Base-by-base conservation (phyloP, 2,329 filamentous ascomycete species). In the Elsinoe australis region DNA sequence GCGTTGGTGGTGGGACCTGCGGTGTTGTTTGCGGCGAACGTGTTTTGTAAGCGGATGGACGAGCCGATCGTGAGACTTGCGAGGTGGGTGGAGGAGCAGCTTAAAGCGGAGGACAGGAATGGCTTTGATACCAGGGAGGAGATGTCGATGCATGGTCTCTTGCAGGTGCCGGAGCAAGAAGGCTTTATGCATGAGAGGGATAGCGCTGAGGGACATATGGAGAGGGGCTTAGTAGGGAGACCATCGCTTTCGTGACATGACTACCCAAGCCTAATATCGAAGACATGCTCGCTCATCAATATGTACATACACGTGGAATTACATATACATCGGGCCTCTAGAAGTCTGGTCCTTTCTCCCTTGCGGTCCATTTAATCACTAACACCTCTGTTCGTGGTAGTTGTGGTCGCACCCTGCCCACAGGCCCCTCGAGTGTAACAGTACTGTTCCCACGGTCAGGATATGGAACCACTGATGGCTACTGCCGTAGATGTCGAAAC, bases 401-500 rank as follows among this genome's bases (percentile, higher is more conserved):
- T 17, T 41, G n/a, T 18, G 9, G 7, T 41, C 12, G 36, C 21
- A 41, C 7, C 10, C 36, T 7, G 12, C 8, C n/a, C 19, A 24
- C 14, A 41, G 19, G 6, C 36, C 36, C 14, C 8, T 18, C 12
- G 7, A 14, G 8, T 41, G 36, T 5, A 41, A 5, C 19, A 41
- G 8, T 8, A 41, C 36, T 5, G 36, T 41, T 6, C 3, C 28
- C 31, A 95, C 71, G 28, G 95, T 87, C 54, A 88, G 75, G 35
- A 90, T 70, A 68, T 95, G 89, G 64, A 95, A 95, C 52, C 95
- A 82, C 67, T 95, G 88, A 65, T 95, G 89, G n/a, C 86, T 94
- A 61, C 80, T 86, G 24, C 88, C 88, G 77, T 85, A 84, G 47
- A 94, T 85, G 65, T 95, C 89, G 59, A 88, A 94, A 9, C 65